Conservation (phyloP, 2,329 filamentous ascomycete genomes). For the Penicillium sp. region DNA sequence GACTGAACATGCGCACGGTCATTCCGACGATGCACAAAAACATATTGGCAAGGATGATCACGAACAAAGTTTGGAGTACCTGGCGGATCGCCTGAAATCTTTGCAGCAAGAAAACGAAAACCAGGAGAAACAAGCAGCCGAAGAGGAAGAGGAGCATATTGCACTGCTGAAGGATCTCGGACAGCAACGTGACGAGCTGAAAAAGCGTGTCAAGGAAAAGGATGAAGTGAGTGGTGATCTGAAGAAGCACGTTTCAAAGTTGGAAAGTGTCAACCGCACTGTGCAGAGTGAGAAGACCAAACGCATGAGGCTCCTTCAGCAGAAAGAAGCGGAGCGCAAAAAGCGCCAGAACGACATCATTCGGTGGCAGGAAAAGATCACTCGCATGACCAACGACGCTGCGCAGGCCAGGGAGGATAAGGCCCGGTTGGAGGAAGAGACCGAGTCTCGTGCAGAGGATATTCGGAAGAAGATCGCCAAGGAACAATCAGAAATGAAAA, state of each 20-base stretch:
- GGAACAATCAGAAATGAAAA: slow-evolving; percentile 49
- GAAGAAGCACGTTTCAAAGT: slow-evolving; percentile 70
- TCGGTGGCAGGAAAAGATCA: slow-evolving; percentile 54
- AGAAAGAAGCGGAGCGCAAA: slow-evolving; percentile 57
- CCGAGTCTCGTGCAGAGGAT: slow-evolving; percentile 38
- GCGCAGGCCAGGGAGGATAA: slow-evolving; percentile 43
- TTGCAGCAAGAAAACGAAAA: slow-evolving; percentile 82
- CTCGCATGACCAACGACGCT: slow-evolving; percentile 49
- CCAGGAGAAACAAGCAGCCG: slow-evolving; percentile 59
- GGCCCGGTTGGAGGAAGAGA: slow-evolving; percentile 38
- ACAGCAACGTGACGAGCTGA: slow-evolving; percentile 73
- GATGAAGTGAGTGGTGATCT: slow-evolving; percentile 84
- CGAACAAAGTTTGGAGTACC: slow-evolving; percentile 64
- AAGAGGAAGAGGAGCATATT: slow-evolving; percentile 66
- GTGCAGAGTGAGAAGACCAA: slow-evolving; percentile 73
- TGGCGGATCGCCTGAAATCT: slow-evolving; percentile 74
- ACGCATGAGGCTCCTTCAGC: slow-evolving; percentile 61
- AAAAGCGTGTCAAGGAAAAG: slow-evolving; percentile 74
- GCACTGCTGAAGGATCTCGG: slow-evolving; percentile 62
- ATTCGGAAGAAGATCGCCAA: slow-evolving; percentile 43
- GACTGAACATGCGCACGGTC: slow-evolving; percentile 37
- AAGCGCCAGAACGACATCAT: slow-evolving; percentile 57
- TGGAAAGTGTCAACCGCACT: slow-evolving; percentile 74
- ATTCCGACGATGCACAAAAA: slow-evolving; percentile 38
- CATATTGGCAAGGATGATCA: slow-evolving; percentile 47